Evolutionary conservation across 129 eudicot genomes (phyloP).

Genomic region (Calendula officinalis): DNA sequence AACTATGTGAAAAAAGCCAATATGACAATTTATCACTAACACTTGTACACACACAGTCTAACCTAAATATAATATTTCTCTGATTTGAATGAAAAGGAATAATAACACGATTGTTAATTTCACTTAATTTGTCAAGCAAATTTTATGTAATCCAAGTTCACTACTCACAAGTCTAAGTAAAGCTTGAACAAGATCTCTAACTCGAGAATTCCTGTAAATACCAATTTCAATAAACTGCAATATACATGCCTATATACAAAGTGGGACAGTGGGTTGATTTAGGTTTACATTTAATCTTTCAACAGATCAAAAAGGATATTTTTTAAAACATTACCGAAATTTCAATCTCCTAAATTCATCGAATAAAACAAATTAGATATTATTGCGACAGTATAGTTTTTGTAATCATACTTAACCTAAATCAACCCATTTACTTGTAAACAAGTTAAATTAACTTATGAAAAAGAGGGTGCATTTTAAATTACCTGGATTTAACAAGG

Average conservation of each 20-base stretch:
- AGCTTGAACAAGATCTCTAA: conserved; percentile 86
- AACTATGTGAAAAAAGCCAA: no score
- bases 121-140: conserved; percentile 26
- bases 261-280: not conserved
- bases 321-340: not conserved
- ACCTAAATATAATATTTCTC: no score
- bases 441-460: not conserved
- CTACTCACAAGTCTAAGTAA: conserved; percentile 62
- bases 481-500: conserved; percentile 85
- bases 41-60: no score
- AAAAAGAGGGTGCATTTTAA: not conserved
- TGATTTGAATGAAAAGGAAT: not conserved
- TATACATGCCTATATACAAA: not conserved
- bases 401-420: no score
- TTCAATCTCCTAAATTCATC: no score
- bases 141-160: conserved; percentile 59
- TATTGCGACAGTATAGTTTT: no score
- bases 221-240: not conserved
- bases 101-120: not conserved
- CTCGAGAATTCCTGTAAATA: conserved; percentile 67
- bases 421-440: not conserved
- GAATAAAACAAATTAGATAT: no score
- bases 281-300: not conserved
- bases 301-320: not conserved
- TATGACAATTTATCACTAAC: not conserved